Evolutionary conservation across 345 rosid species (phyloP), one percentile per base, ranked within the genome.

Genomic region (Camelina neglecta): DNA sequence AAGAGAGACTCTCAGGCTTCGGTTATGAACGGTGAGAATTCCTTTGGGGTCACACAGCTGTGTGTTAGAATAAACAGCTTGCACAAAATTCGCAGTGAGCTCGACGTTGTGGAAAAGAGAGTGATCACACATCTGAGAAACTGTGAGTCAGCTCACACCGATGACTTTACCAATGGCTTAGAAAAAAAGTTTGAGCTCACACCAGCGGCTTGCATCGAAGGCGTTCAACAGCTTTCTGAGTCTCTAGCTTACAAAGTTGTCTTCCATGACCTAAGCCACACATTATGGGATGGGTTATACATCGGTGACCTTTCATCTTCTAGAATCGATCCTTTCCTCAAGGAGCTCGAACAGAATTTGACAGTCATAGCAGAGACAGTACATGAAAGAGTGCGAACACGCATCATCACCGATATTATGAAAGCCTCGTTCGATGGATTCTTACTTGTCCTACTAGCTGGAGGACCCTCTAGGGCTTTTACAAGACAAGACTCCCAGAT

Each of bases 401-500:
- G 98, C 26, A 81, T 95, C 64, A 67, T 95, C 45, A 86, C 93
- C 0, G 96, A 91, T 73, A 42, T 92, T 15, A 90, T 95, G 99
- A 89, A 80, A 73, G 99, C 99, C 55, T 86, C 98, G 7, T 89
- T 87, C 24, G 98, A 95, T 66, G 97, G 99, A 56, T 92, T 92
- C 80, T 80, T 90, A 75, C 84, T 95, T 48, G 98, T 95, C 68
- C 79, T 95, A 50, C 98, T 95, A 8, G 98, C 98, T 49, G 98
- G 99, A 72, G 98, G 98, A 10, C 97, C 99, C 20, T 84, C 91
- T 16, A 96, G 99, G 68, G 83, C 88, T 49, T 95, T 95, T 80
- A 70, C 90, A 41, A 80, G 59, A 64, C 97, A 86, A 74, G 98
- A 95, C 75, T 89, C 88, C 16, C 85, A 86, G 57, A 73, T 88